phyloP scores from a whole-genome alignment of 192 early-diverging fungal genomes.

The Coemansia sp. region DNA sequence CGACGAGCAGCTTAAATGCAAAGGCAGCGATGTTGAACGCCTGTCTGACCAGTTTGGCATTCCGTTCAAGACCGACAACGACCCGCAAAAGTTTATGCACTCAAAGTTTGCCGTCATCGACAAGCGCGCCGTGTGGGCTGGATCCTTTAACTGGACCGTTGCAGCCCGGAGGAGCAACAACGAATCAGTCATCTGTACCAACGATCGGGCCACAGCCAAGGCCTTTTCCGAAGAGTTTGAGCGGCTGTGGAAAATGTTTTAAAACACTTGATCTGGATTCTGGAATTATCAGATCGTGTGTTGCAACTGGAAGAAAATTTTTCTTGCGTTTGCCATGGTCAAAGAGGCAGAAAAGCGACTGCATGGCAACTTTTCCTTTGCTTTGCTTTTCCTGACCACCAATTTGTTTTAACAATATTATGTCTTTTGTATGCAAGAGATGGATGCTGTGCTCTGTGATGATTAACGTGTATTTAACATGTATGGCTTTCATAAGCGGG shows the following conservation, averaged over 20 bases:
- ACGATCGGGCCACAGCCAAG: conserved; percentile 58
- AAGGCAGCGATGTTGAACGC: conserved; percentile 59
- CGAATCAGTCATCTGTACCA: conserved; percentile 68
- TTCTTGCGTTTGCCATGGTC: neutral
- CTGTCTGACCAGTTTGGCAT: conserved; percentile 51
- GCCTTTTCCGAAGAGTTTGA: conserved; percentile 65
- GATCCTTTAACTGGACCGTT: conserved; percentile 57
- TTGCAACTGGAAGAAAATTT: conserved; percentile 1
- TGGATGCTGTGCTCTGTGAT: conserved; percentile 26
- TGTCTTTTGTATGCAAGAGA: conserved; percentile 7
- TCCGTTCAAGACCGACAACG: conserved; percentile 56
- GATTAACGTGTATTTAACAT: conserved; percentile 32
- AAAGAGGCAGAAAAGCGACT: neutral
- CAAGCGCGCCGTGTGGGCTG: conserved; percentile 57
- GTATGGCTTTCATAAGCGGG: conserved; percentile 46
- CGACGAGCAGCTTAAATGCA: conserved; percentile 61
- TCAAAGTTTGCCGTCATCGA: conserved; percentile 72
- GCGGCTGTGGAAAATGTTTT: conserved; percentile 61
- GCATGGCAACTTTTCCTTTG: neutral
- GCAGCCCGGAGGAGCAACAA: conserved; percentile 67
- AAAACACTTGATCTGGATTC: neutral
- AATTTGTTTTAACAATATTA: conserved; percentile 14
- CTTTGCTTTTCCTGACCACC: neutral
- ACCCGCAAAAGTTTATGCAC: conserved; percentile 60
- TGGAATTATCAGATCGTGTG: neutral